Percentiles rank a stretch among this genome's conserved stretches.
Evolutionary conservation across 2,329 filamentous ascomycete species (phyloP).

Genomic region (Fusarium guadeloupense): DNA sequence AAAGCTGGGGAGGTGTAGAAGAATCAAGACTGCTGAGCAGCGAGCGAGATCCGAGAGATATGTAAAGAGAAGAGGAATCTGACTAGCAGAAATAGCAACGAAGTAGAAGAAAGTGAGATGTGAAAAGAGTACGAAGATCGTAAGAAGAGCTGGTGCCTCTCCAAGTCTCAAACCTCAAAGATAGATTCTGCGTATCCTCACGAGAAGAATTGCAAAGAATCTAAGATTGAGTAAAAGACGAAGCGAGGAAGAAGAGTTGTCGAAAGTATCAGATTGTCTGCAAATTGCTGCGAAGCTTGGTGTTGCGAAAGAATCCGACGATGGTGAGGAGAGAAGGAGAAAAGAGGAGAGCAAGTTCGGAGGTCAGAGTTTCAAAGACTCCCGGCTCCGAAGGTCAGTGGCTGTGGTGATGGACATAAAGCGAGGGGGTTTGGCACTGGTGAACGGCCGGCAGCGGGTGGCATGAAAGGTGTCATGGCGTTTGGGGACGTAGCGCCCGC

Average conservation of each 20-base stretch:
- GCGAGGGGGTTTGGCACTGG: background rate
- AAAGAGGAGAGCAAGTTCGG: background rate
- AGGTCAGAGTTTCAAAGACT: background rate
- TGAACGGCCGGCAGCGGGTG: conserved; percentile 6
- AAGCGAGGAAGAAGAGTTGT: background rate
- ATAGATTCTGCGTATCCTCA: background rate
- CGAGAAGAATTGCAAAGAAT: background rate
- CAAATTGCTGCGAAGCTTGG: background rate
- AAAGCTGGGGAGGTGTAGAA: background rate
- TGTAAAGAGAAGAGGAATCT: background rate
- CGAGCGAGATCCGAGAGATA: background rate
- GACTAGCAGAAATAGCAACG: background rate
- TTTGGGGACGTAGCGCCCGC: background rate
- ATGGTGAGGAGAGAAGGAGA: background rate
- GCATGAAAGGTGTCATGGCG: background rate
- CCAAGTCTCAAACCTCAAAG: background rate
- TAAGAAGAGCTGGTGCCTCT: background rate
- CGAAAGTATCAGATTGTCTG: conserved; percentile 19
- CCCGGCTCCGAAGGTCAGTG: background rate
- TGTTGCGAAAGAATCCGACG: conserved; percentile 14
- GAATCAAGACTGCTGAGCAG: conserved; percentile 13
- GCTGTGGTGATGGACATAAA: background rate
- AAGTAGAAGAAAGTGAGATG: background rate
- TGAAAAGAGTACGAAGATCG: background rate
- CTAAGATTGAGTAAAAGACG: background rate